Evolutionary conservation across 2,329 filamentous ascomycete species (phyloP), one percentile per base, ranked within the genome.

Genomic region (Periglandula ipomoeae): DNA sequence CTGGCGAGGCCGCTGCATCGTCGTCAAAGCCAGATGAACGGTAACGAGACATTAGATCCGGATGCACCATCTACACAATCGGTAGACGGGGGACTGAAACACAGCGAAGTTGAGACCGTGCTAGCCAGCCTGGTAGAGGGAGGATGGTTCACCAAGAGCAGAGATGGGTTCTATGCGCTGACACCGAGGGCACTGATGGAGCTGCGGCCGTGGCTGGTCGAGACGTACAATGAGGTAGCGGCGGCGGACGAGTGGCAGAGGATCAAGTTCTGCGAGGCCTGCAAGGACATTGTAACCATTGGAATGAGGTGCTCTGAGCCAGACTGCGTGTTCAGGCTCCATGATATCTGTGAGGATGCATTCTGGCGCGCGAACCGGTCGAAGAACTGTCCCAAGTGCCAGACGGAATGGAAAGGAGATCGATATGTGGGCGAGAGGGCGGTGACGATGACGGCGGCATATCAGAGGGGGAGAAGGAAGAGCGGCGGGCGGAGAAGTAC

Each of bases 181-280:
- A 84, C 82, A 46, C 79, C 89, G 3, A 78, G 91, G 8, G 85
- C 82, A 2, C 70, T 98, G 56, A 81, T 97, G 73, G 93, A 98
- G 71, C 70, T 98, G 50, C 76, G 85, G 50, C 75, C 78, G 2
- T 97, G 90, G 83, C 75, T 98, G 44, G 70, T 88, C n/a, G 86
- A 87, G 47, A 88, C 85, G 24, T 98, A 95, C 66, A 97, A 98
- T 61, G 87, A 94, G 48, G 69, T 75, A 0, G 77, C 80, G 9
- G 72, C 74, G 1, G 68, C 71, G 1, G 67, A 70, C n/a, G 80
- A 80, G 30, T 81, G 78, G 73, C 78, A 88, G 61, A 81, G 82
- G 53, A 86, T 98, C 63, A 95, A 93, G 68, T 81, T 83, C 53
- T 98, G 93, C 63, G 79, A 85, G 60, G 89, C 87, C 0, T 98